Base-by-base conservation (phyloP, 495 filamentous ascomycete genomes). In the Daldinia concentrica region DNA sequence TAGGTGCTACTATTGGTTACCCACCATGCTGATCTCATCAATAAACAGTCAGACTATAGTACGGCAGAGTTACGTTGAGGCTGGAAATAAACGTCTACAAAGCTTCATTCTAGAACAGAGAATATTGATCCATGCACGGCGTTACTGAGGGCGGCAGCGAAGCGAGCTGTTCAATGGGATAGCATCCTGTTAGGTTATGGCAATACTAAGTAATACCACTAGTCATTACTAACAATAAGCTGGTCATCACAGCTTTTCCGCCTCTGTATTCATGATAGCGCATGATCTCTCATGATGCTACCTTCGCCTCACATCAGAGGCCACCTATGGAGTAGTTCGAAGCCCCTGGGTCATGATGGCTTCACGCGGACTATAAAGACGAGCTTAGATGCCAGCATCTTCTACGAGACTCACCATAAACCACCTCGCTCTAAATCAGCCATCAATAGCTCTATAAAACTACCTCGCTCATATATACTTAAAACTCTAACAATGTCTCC, bases 401-500 rank as follows among this genome's bases (percentile, higher is more conserved):
- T 24, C 17, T 15, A 34, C 22, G 0, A 14, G 6, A 17, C 9
- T 36, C 17, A 57, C 15, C 5, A 22, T 30, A 24, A 19, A 36
- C 12, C 54, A 57, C 7, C n/a, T 24, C 15, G 17, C 54, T 57
- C 30, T 24, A 4, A 15, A 57, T 14, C 15, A 24, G 11, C 19
- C 27, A 32, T 12, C 54, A 19, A 36, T 34, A 57, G n/a, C 17
- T 19, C 37, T 14, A 24, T 22, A 19, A 36, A 34, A 6, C n/a
- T 6, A 34, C 2, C 15, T 30, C 0, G 6, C 14, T 51, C 29
- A 36, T 52, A 52, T 45, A 45, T 22, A 45, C 6, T 45, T n/a
- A n/a, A 27, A n/a, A 37, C 30, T 24, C 15, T 1, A 22, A 64
- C 59, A 75, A 74, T 63, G 71, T 77, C 65, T 60, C 69, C 36